Evolutionary conservation across 2,329 filamentous ascomycete genomes (phyloP).

Genomic region (Nemania serpens): DNA sequence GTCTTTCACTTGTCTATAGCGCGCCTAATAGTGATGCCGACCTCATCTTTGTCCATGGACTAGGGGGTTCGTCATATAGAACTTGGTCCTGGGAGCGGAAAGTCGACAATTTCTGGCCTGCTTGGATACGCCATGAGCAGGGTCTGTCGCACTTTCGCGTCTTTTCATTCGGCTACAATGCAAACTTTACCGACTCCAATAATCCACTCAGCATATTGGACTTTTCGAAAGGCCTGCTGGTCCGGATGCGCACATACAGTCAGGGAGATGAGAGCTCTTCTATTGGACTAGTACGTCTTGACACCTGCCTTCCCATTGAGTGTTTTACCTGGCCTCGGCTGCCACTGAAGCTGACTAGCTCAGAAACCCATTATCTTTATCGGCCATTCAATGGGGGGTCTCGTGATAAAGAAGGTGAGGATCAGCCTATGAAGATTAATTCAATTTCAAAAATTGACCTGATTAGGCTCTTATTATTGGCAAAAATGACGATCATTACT

Average conservation of each 20-base stretch:
- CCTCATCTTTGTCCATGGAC: constrained; percentile 15
- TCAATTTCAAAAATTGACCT: background rate
- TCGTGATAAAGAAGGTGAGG: constrained; percentile 9
- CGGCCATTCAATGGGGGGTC: constrained; percentile 18
- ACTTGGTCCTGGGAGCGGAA: constrained; percentile 10
- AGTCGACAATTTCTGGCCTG: constrained; percentile 7
- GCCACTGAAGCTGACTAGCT: background rate
- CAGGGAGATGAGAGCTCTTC: background rate
- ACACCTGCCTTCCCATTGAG: background rate
- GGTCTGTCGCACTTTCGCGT: background rate
- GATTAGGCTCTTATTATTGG: constrained; percentile 6
- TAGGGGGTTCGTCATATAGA: background rate
- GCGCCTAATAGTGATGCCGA: background rate
- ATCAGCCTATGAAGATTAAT: background rate
- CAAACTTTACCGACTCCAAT: background rate
- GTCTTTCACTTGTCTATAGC: background rate
- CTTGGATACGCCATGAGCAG: background rate
- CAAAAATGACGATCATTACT: constrained; percentile 5
- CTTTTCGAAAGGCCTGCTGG: constrained; percentile 13
- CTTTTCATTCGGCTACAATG: constrained; percentile 15
- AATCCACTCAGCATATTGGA: background rate
- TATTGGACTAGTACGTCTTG: background rate
- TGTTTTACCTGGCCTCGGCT: background rate
- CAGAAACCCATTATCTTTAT: constrained; percentile 17
- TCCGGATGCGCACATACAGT: background rate